These are phyloP conservation scores for Irpex sp. DNA, from an alignment of 1,284 basidiomycete genomes.

Conservation along the genomic window DNA sequence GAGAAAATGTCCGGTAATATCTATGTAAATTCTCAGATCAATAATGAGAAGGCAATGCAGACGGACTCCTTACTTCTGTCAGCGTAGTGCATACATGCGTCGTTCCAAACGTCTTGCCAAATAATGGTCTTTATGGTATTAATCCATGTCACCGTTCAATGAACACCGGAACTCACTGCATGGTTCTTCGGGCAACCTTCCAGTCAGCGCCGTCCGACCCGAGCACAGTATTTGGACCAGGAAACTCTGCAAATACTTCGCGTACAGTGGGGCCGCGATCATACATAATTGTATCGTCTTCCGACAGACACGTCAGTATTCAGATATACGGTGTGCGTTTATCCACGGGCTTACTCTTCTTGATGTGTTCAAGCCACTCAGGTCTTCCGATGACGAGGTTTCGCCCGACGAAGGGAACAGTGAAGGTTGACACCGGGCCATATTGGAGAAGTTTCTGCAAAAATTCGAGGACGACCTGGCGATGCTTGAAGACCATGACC, in stretches of 20 bases:
- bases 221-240: constrained; percentile 15
- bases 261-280: constrained; percentile 13
- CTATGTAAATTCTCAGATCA: constrained; percentile 1
- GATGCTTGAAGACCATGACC: neutral
- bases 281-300: constrained; percentile 16
- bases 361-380: constrained; percentile 24
- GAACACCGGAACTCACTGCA: constrained; percentile 11
- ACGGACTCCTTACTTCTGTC: constrained; percentile 13
- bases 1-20: constrained; percentile 11
- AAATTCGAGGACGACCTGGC: neutral
- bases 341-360: constrained; percentile 13
- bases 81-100: constrained; percentile 17
- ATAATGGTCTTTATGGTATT: constrained; percentile 12
- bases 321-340: neutral
- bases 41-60: neutral
- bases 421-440: constrained; percentile 22
- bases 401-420: constrained; percentile 21
- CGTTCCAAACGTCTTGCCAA: constrained; percentile 16
- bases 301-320: neutral
- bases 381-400: constrained; percentile 22
- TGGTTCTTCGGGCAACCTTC: constrained; percentile 15
- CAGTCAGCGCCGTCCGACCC: constrained; percentile 19
- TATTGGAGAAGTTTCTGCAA: constrained; percentile 6
- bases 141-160: neutral
- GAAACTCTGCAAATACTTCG: constrained; percentile 20